These are phyloP conservation scores for Myochromella boudieri DNA, from an alignment of 768 basidiomycete species.

Conservation along the genomic window DNA sequence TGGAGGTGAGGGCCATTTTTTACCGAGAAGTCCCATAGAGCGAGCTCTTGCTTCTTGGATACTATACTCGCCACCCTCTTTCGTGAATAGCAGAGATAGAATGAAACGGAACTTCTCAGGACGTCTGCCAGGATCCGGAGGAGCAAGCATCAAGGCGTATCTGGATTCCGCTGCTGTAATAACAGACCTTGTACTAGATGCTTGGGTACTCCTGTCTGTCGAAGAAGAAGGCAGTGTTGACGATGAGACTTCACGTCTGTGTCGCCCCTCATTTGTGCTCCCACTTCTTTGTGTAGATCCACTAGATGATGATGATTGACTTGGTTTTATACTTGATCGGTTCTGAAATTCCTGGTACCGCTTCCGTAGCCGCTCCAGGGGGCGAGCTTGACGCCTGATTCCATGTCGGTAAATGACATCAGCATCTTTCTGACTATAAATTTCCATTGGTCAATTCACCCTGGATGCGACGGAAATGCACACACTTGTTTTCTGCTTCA, in stretches of 20 bases:
- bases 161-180: constrained; percentile 45
- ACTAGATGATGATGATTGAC: constrained; percentile 28
- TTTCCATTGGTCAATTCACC: not conserved
- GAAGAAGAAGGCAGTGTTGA: constrained; percentile 31
- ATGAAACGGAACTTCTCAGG: constrained; percentile 73
- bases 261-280: not conserved
- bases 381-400: constrained; percentile 78
- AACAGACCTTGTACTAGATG: constrained; percentile 24
- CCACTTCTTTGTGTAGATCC: constrained; percentile 19
- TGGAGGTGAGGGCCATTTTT: constrained; percentile 77
- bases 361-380: constrained; percentile 80
- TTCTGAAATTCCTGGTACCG: constrained; percentile 78
- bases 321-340: constrained; percentile 34
- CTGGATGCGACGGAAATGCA: not conserved
- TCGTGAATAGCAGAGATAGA: constrained; percentile 69
- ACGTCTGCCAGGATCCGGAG: constrained; percentile 65
- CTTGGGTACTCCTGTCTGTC: constrained; percentile 15
- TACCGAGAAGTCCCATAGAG: constrained; percentile 79
- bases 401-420: constrained; percentile 81
- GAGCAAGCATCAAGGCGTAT: constrained; percentile 74
- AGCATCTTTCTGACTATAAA: constrained; percentile 67
- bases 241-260: constrained; percentile 16
- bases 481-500: constrained; percentile 73
- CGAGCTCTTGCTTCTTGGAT: constrained; percentile 81
- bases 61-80: constrained; percentile 78